Base-by-base conservation (phyloP, 2,329 filamentous ascomycete species). In the Colletotrichum sp. region DNA sequence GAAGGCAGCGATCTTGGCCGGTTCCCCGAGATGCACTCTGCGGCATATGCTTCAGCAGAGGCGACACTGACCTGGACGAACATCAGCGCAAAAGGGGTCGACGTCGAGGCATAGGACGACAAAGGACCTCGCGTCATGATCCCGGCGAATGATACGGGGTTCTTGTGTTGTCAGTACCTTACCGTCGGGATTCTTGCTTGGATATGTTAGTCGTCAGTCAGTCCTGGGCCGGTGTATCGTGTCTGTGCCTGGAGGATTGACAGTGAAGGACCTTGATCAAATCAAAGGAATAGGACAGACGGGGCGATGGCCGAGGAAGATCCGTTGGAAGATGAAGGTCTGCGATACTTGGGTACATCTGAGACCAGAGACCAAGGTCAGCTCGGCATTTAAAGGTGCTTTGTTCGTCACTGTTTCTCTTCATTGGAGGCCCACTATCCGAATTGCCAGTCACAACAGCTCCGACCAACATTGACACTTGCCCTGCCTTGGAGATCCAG, bases 11-110 rank as follows among this genome's bases (percentile, higher is more conserved):
- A 73, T 74, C 59, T 65, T 68, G 70, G 70, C 64, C 28, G 65
- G 44, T 32, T 36, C 49, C 57, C 64, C 13, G 28, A 49, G 59
- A 49, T 59, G 70, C 44, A 26, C 13, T 36, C 57, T 34, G 34
- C 13, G 26, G 28, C 52, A 34, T 49, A 73, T 76, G 59, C 70
- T 73, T 73, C 55, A 69, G 28, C 8, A 32, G 26, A 26, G 28
- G 26, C 34, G 49, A 59, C 52, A 49, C 34, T 24, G 65, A 52
- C 13, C 57, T 30, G 30, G 60, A 36, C 16, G 36, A 34, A 72
- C 62, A 74, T 55, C 74, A 69, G 49, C 64, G 70, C 30, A 76
- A 75, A 75, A 75, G 63, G 72, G 72, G 67, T 24, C 26, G 30
- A 57, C 24, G 67, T 39, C 34, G 57, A 65, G 59, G 55, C 18